These are phyloP conservation scores for Diversispora eburnea DNA, from an alignment of 192 early-diverging fungal species.

Conservation along the genomic window DNA sequence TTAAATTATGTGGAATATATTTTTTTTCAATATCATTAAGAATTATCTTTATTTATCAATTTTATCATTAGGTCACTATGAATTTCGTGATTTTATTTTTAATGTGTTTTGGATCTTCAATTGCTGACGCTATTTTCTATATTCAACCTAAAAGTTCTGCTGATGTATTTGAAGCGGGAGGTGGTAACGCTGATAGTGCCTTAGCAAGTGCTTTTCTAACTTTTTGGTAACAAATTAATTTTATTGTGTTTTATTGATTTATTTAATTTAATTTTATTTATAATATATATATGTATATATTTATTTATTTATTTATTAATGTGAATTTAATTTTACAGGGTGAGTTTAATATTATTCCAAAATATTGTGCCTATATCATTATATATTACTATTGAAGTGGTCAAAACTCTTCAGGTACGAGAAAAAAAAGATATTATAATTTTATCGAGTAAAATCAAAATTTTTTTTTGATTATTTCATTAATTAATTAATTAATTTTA, in stretches of 20 bases:
- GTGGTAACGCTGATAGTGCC: conserved; percentile 43
- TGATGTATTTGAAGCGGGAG: conserved; percentile 46
- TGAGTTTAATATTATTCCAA: conserved; percentile 86
- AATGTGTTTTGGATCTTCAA: conserved; percentile 65
- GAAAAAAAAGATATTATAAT: neutral
- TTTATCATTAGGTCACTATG: conserved; percentile 55
- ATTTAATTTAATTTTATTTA: neutral
- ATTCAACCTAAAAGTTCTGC: conserved; percentile 50
- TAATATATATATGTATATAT: neutral
- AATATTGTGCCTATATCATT: conserved; percentile 95
- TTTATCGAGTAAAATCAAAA: neutral
- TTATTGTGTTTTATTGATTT: neutral
- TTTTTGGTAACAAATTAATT: conserved; percentile 52
- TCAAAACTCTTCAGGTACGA: conserved; percentile 78
- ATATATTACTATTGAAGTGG: conserved; percentile 90
- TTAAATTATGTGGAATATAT: no score
- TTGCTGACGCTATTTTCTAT: conserved; percentile 62
- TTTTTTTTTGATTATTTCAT: neutral
- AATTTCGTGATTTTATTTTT: conserved; percentile 79
- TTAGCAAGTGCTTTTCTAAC: conserved; percentile 63
- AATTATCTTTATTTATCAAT: conserved; percentile 5
- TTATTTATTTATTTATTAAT: neutral
- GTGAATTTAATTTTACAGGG: conserved; percentile 45
- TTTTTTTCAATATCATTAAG: neutral
- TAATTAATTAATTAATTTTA: no score